These are phyloP conservation scores for Myriosclerotinia scirpicola DNA, from an alignment of 2,329 filamentous ascomycete species.

Conservation along the genomic window DNA sequence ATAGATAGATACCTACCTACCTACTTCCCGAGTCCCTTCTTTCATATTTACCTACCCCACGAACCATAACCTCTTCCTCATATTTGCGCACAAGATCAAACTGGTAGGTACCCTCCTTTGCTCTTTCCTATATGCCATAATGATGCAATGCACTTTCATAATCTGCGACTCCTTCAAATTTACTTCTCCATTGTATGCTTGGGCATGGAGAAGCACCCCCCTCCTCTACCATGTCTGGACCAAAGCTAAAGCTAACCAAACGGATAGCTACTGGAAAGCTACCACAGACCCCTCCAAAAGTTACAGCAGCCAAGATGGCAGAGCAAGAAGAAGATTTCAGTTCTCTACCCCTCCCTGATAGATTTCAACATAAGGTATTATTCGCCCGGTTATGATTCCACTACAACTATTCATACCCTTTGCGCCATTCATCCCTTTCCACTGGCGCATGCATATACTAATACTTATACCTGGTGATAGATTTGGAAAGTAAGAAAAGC, in stretches of 20 bases:
- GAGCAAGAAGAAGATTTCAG: constrained; percentile 82
- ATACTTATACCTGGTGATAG: constrained; percentile 45
- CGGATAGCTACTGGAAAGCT: constrained; percentile 30
- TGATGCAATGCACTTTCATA: not conserved
- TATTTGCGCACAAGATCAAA: constrained; percentile 15
- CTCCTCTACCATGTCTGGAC: constrained; percentile 26
- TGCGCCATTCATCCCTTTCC: not conserved
- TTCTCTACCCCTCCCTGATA: constrained; percentile 73
- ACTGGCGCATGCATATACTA: constrained; percentile 28
- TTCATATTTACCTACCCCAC: constrained; percentile 16
- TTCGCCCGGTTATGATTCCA: not conserved
- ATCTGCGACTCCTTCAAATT: constrained; percentile 27
- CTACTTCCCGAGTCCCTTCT: no score
- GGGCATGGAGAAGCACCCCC: constrained; percentile 30
- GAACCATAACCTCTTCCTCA: constrained; percentile 21
- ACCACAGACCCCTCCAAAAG: constrained; percentile 28
- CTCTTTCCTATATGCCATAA: constrained; percentile 10
- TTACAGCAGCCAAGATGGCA: constrained; percentile 57
- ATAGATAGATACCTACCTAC: no score
- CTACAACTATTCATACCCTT: not conserved
- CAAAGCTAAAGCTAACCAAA: constrained; percentile 35
- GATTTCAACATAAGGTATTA: constrained; percentile 76
- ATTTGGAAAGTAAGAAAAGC: constrained; percentile 96
- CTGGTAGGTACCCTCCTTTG: constrained; percentile 17
- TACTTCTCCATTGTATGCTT: constrained; percentile 24